Evolutionary conservation across 2,329 filamentous ascomycete genomes (phyloP).

Genomic region (Fusarium sarcochroum): DNA sequence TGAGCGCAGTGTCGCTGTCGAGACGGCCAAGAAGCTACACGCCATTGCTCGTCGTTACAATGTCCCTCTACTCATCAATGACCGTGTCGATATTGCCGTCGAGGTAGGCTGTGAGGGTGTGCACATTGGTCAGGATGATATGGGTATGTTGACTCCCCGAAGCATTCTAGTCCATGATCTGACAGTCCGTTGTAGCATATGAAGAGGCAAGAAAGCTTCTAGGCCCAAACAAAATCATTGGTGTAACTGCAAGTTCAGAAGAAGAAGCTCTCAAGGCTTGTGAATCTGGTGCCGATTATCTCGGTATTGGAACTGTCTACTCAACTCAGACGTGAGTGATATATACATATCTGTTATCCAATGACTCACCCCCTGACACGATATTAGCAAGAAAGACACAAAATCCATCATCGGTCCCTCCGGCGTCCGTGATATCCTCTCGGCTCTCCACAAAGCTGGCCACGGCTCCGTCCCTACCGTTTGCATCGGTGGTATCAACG

Average conservation of each 20-base stretch:
- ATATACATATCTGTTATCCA: neutral
- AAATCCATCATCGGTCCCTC: slow-evolving; percentile 74
- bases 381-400: slow-evolving; percentile 82
- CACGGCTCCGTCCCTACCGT: slow-evolving; percentile 72
- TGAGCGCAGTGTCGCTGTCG: slow-evolving; percentile 79
- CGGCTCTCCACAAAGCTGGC: slow-evolving; percentile 66
- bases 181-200: slow-evolving; percentile 40
- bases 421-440: slow-evolving; percentile 67
- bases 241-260: slow-evolving; percentile 83
- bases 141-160: slow-evolving; percentile 68
- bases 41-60: slow-evolving; percentile 74
- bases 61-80: slow-evolving; percentile 92
- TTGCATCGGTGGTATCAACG: slow-evolving; percentile 91
- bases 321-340: slow-evolving; percentile 80
- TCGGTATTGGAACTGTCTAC: slow-evolving; percentile 92
- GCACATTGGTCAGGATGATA: slow-evolving; percentile 95
- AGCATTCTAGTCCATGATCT: neutral
- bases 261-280: slow-evolving; percentile 82
- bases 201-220: slow-evolving; percentile 77
- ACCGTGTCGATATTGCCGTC: slow-evolving; percentile 89
- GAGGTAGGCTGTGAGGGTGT: slow-evolving; percentile 91
- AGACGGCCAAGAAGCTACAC: slow-evolving; percentile 80
- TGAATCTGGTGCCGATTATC: slow-evolving; percentile 84
- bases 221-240: slow-evolving; percentile 84
- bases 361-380: slow-evolving; percentile 7